Conservation (phyloP, 2,329 filamentous ascomycete genomes). For the Achaetomium macrosporum region DNA sequence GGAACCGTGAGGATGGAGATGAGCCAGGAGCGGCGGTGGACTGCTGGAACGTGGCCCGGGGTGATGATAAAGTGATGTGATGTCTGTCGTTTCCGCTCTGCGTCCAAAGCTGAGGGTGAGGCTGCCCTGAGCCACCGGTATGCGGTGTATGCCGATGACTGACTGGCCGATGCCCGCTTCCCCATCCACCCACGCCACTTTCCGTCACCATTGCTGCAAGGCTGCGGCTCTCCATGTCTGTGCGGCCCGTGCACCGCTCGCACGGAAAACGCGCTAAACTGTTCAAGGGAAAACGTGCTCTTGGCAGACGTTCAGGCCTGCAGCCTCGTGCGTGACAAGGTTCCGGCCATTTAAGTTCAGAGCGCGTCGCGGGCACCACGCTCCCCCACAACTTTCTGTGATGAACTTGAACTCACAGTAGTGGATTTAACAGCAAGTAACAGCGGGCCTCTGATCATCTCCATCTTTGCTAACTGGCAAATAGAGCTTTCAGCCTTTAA, state of each 20-base stretch:
- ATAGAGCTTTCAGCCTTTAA: background rate
- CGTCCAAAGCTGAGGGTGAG: background rate
- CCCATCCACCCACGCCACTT: background rate
- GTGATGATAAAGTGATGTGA: background rate
- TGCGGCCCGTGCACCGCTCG: no score
- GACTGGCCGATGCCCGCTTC: slow-evolving; percentile 11
- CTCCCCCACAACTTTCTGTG: background rate
- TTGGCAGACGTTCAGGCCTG: background rate
- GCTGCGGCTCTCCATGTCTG: no score
- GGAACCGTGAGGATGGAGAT: background rate
- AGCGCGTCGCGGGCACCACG: background rate
- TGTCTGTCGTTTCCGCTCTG: background rate
- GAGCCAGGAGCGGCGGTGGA: background rate
- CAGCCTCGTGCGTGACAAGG: no score
- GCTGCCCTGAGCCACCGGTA: background rate
- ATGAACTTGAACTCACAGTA: background rate
- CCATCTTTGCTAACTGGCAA: background rate
- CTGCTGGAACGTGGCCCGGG: background rate
- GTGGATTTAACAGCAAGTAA: background rate
- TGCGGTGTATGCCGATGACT: slow-evolving; percentile 9
- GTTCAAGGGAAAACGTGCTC: background rate
- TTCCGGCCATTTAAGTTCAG: background rate
- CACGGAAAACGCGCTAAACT: background rate
- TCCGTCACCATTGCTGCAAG: no score
- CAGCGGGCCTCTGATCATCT: background rate